Evolutionary conservation across 306 rosid genomes (phyloP).

Genomic region (Cucurbita moschata): DNA sequence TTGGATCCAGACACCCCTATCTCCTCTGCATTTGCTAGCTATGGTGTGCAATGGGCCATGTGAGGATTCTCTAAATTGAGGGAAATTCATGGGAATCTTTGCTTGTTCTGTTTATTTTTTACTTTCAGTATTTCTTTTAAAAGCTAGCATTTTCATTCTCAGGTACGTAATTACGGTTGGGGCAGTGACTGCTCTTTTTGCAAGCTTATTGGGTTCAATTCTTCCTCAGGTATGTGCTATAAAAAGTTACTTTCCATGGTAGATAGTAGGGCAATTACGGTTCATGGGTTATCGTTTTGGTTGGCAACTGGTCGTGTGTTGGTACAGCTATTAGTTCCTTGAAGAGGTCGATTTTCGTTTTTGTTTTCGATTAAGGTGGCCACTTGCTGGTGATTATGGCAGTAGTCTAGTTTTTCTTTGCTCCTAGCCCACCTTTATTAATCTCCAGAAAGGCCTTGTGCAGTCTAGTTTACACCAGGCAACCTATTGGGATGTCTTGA

Average conservation of each 20-base stretch:
- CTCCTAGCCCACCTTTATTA: no score
- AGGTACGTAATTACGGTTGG: constrained; percentile 66
- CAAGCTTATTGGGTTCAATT: constrained; percentile 69
- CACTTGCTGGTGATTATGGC: not conserved
- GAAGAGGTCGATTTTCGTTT: not conserved
- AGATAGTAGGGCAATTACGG: not conserved
- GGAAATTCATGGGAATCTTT: constrained; percentile 2
- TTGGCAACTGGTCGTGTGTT: not conserved
- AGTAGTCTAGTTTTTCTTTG: not conserved
- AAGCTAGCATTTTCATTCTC: constrained; percentile 9
- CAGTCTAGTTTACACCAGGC: no score
- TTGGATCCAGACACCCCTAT: constrained; percentile 92
- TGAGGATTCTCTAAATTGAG: constrained; percentile 24
- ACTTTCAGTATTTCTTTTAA: not conserved
- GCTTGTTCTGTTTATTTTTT: not conserved
- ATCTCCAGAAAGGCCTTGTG: no score
- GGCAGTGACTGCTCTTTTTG: constrained; percentile 67
- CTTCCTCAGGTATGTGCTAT: constrained; percentile 69
- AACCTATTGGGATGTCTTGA: no score
- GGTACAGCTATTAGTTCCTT: not conserved
- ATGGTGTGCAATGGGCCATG: constrained; percentile 91
- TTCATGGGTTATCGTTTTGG: not conserved
- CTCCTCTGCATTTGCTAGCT: constrained; percentile 65
- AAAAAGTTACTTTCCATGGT: not conserved
- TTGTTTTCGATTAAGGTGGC: not conserved